phyloP scores from a whole-genome alignment of 2,329 filamentous ascomycete species.

The Aspergillus felis region DNA sequence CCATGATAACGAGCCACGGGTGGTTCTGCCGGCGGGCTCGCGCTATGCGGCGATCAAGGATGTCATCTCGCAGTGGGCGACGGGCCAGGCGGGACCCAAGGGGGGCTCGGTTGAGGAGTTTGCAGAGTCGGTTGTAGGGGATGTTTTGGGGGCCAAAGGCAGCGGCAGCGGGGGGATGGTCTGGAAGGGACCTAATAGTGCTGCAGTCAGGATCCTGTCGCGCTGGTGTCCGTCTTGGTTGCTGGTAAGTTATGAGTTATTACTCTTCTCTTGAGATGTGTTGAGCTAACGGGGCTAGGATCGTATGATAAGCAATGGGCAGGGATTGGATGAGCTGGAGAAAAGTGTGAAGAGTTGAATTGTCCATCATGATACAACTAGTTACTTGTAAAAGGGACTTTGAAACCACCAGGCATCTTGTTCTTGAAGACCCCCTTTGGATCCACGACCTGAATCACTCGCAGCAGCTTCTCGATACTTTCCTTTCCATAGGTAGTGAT shows the following conservation, averaged over 20 bases:
- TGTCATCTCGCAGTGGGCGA: constrained; percentile 8
- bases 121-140: constrained; percentile 5
- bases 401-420: constrained; percentile 15
- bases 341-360: constrained; percentile 1
- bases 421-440: constrained; percentile 14
- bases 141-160: constrained; percentile 6
- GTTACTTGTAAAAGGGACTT: constrained; percentile 6
- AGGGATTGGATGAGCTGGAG: constrained; percentile 1
- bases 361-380: too few relatives aligned
- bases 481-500: constrained; percentile 16
- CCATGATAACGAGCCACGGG: constrained; percentile 4
- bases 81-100: constrained; percentile 5
- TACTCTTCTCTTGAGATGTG: not conserved
- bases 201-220: constrained; percentile 1
- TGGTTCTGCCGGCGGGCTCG: constrained; percentile 2
- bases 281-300: not conserved
- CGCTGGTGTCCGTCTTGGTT: constrained; percentile 8
- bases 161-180: not conserved
- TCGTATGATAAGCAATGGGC: not conserved
- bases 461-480: constrained; percentile 8
- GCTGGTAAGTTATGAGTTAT: constrained; percentile 11
- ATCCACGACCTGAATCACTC: constrained; percentile 11
- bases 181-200: constrained; percentile 7
- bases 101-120: constrained; percentile 8
- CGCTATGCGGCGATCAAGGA: constrained; percentile 7